Evolutionary conservation across 345 rosid genomes (phyloP).

Genomic region (Syzygium oleosum): DNA sequence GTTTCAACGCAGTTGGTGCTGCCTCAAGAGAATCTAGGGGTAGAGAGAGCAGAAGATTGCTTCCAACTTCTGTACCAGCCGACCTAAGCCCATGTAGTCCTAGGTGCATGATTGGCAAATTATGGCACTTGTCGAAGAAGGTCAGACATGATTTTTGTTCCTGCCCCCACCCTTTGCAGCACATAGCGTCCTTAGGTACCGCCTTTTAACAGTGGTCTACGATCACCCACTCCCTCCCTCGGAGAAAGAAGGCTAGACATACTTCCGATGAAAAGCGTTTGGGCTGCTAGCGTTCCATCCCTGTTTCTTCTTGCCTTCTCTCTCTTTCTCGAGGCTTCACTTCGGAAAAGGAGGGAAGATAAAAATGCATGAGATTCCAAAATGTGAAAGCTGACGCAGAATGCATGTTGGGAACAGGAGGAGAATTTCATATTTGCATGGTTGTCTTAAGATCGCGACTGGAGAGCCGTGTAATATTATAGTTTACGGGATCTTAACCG

Average conservation of each 20-base stretch:
- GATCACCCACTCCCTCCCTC: not conserved
- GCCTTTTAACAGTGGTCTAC: not conserved
- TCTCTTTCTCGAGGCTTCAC: not conserved
- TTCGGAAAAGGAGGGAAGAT: not conserved
- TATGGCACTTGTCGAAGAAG: not conserved
- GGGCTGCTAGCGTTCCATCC: not conserved
- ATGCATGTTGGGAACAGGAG: not conserved
- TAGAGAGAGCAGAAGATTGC: not conserved
- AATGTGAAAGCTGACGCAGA: not conserved
- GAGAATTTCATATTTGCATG: not conserved
- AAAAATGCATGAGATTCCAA: not conserved
- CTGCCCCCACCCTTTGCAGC: not conserved
- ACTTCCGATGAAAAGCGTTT: no score
- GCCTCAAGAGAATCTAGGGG: not conserved
- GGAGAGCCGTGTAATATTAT: not conserved
- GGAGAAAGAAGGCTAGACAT: not conserved
- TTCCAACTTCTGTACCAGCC: not conserved
- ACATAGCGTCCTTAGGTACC: not conserved
- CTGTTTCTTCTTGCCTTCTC: not conserved
- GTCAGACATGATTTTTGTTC: not conserved
- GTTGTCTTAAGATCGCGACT: not conserved
- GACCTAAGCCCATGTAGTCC: not conserved
- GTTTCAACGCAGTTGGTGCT: not conserved
- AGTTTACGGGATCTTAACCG: not conserved
- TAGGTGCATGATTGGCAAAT: not conserved